Percentiles rank a stretch among this genome's conserved stretches.
Evolutionary conservation across 495 filamentous ascomycete species (phyloP).

Genomic region (Hyaloscypha hepaticicola): DNA sequence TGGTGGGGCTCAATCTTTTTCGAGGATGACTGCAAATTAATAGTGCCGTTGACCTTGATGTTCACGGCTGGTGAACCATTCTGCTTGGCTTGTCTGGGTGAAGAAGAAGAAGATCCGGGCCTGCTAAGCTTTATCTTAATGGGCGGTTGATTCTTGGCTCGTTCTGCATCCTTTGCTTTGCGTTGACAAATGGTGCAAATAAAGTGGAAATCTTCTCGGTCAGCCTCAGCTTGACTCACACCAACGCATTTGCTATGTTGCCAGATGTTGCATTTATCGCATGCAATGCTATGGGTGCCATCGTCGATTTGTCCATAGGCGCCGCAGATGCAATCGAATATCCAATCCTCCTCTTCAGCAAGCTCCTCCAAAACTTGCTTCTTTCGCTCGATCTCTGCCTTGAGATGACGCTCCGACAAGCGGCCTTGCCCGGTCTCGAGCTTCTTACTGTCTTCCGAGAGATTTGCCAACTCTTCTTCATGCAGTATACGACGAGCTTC

Average conservation of each 20-base stretch:
- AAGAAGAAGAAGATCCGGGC: slow-evolving; percentile 44
- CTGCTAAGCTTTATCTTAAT: slow-evolving; percentile 75
- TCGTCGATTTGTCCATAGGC: slow-evolving; percentile 90
- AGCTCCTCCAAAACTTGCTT: slow-evolving; percentile 72
- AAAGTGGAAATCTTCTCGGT: slow-evolving; percentile 85
- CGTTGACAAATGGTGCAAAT: slow-evolving; percentile 76
- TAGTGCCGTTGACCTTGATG: slow-evolving; percentile 20
- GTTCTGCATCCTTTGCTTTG: slow-evolving; percentile 59
- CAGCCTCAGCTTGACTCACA: slow-evolving; percentile 72
- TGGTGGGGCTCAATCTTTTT: slow-evolving; percentile 1
- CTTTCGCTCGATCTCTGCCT: slow-evolving; percentile 73
- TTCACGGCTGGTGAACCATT: slow-evolving; percentile 18
- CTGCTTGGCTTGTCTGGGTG: slow-evolving; percentile 14
- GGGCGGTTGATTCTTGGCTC: slow-evolving; percentile 44
- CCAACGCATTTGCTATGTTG: slow-evolving; percentile 91
- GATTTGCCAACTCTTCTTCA: slow-evolving; percentile 75
- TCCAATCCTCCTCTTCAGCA: slow-evolving; percentile 76
- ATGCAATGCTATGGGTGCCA: slow-evolving; percentile 90
- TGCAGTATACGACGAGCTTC: slow-evolving; percentile 76
- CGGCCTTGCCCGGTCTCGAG: slow-evolving; percentile 60
- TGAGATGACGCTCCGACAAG: slow-evolving; percentile 74
- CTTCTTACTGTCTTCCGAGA: slow-evolving; percentile 75
- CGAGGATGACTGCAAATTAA: slow-evolving; percentile 10
- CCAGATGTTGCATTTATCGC: slow-evolving; percentile 93
- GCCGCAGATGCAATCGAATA: slow-evolving; percentile 92